A percentile compares a stretch with the other conserved stretches of the same genome.
Conservation (phyloP, 345 rosid species). For the Salix exigua region DNA sequence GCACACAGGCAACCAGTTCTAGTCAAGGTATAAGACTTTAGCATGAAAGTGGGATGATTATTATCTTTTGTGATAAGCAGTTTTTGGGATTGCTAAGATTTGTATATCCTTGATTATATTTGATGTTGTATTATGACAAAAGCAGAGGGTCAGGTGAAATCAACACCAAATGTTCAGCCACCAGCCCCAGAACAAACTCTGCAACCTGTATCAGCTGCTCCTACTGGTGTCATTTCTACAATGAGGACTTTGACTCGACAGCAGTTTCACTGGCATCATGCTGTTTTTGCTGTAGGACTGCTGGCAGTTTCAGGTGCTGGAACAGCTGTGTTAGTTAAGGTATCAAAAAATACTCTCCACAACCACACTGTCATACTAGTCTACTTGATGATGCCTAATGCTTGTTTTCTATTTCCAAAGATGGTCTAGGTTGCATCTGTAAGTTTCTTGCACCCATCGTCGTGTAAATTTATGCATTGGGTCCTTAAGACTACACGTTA, state of each 20-base stretch:
- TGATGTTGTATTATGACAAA: slow-evolving; percentile 6
- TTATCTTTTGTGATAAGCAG: background rate
- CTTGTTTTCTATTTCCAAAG: background rate
- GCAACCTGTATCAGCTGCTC: slow-evolving; percentile 55
- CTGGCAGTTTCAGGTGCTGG: slow-evolving; percentile 90
- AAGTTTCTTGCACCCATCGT: background rate
- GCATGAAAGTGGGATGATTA: slow-evolving; percentile 3
- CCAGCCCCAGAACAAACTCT: slow-evolving; percentile 47
- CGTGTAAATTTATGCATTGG: background rate
- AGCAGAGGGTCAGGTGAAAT: slow-evolving; percentile 49
- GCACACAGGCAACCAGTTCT: slow-evolving; percentile 47
- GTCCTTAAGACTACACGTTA: background rate
- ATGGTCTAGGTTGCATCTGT: background rate
- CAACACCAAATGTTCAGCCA: slow-evolving; percentile 53
- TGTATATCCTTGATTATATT: slow-evolving; percentile 17
- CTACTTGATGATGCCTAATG: slow-evolving; percentile 3
- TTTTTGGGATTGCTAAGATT: slow-evolving; percentile 13
- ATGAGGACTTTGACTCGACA: slow-evolving; percentile 25
- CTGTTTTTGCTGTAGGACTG: slow-evolving; percentile 64
- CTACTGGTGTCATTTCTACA: slow-evolving; percentile 39
- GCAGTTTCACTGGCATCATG: slow-evolving; percentile 83
- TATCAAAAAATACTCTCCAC: slow-evolving; percentile 18
- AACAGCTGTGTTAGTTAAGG: slow-evolving; percentile 76
- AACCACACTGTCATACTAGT: background rate
- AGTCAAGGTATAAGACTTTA: slow-evolving; percentile 49